Evolutionary conservation across 2,329 filamentous ascomycete genomes (phyloP).

Genomic region (Pseudogymnoascus sp.): DNA sequence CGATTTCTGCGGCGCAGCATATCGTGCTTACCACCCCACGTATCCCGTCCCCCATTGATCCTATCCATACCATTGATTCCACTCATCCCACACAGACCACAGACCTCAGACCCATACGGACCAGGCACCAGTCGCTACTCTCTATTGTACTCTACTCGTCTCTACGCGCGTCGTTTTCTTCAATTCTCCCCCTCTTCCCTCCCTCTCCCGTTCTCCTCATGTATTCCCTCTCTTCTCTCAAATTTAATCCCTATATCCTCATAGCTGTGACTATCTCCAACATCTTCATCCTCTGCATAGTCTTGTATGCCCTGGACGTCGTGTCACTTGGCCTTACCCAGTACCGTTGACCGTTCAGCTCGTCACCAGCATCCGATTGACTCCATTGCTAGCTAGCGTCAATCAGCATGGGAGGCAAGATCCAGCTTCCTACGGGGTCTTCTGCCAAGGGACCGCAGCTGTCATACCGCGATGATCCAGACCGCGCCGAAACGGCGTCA

Average conservation of each 20-base stretch:
- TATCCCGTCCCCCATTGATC: neutral
- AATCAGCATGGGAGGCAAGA: neutral
- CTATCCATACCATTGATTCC: neutral
- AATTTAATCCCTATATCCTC: neutral
- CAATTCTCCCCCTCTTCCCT: neutral
- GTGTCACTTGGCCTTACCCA: neutral
- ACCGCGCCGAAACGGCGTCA: constrained; percentile 20
- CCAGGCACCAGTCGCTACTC: neutral
- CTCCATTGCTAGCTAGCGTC: neutral
- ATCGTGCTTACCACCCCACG: neutral
- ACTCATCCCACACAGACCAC: neutral
- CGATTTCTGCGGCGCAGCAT: neutral
- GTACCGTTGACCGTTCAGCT: neutral
- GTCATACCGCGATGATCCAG: neutral
- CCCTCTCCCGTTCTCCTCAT: neutral
- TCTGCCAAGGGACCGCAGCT: neutral
- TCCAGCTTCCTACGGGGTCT: neutral
- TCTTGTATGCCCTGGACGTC: neutral
- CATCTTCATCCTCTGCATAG: neutral
- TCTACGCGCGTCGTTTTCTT: neutral
- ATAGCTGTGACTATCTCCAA: neutral
- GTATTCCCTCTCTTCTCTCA: neutral
- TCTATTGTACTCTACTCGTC: neutral
- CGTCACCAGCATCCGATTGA: neutral
- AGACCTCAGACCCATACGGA: neutral